Conservation (phyloP, 225 moss, liverwort and hornwort species). For the Takakia lepidozioides region DNA sequence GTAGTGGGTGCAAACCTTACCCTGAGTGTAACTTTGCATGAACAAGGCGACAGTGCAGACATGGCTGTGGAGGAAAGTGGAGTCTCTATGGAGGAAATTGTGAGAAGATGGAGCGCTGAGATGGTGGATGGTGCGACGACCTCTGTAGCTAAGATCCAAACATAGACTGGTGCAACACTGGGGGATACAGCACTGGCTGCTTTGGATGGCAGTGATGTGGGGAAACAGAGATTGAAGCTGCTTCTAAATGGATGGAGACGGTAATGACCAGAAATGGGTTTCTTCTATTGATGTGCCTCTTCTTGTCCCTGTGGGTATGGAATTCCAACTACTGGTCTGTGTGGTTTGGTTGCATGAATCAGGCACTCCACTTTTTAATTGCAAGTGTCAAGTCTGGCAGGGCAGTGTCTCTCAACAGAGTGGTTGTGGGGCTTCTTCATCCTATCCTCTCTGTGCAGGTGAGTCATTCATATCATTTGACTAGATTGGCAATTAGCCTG, state of each 20-base stretch:
- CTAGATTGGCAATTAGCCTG: too few species aligned
- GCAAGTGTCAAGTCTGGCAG: slow-evolving; percentile 78
- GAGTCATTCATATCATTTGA: slow-evolving; percentile 3
- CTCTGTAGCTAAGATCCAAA: slow-evolving; percentile 74
- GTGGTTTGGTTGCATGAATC: slow-evolving; percentile 15
- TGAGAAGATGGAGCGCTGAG: slow-evolving; percentile 59
- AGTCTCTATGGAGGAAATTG: slow-evolving; percentile 34
- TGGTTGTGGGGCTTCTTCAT: slow-evolving; percentile 80
- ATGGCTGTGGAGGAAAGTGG: slow-evolving; percentile 18
- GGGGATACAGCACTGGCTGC: slow-evolving; percentile 73
- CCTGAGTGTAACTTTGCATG: slow-evolving; percentile 32
- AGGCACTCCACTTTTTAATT: slow-evolving; percentile 85
- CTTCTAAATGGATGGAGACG: slow-evolving; percentile 96
- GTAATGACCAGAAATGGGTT: too few species aligned
- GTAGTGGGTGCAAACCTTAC: slow-evolving; percentile 77
- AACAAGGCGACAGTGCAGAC: slow-evolving; percentile 9
- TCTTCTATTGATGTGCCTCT: too few species aligned
- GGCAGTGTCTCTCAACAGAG: slow-evolving; percentile 65
- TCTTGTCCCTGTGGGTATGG: too few species aligned
- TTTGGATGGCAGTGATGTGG: slow-evolving; percentile 50
- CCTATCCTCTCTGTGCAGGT: slow-evolving; percentile 89
- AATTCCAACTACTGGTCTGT: too few species aligned
- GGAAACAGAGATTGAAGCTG: slow-evolving; percentile 61
- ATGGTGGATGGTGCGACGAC: slow-evolving; percentile 83
- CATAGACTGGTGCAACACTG: slow-evolving; percentile 45